Base-by-base conservation (phyloP, 2,329 filamentous ascomycete species). In the Pyrenophora tritici-repentis region DNA sequence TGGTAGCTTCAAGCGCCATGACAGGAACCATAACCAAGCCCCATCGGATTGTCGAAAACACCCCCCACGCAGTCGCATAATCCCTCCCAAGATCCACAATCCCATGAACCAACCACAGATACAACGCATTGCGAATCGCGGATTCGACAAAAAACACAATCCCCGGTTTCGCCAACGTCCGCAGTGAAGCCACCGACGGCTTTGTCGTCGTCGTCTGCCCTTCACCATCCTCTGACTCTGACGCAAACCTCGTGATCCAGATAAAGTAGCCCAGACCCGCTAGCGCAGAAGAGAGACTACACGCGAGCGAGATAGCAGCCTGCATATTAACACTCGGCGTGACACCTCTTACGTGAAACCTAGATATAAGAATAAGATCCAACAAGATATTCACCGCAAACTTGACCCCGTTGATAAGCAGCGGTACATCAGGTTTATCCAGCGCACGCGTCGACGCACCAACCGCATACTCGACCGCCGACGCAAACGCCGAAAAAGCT, bases 41-140 rank as follows among this genome's bases (percentile, higher is more conserved):
- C 87, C 87, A 90, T 12, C 86, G 80, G 35, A 90, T 90, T 0
- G 86, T 90, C 47, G 82, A 87, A 74, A 91, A 91, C 8, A 90
- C 77, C 1, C 86, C 84, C 87, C 86, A 91, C 0, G 87, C 86
- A 0, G 86, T 90, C 0, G 86, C 84, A 66, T 90, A 90, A 6
- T 83, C 79, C 0, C 75, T 71, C 0, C 86, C 86, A 51, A 90
- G 76, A 0, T 80, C 73, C 0, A 90, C 80, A 14, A 91, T 87
- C 4, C 79, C 83, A 44, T 75, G 80, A 0, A 90, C 80, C 0
- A 90, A 76, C 87, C 86, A 90, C 0, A 90, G 79, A 53, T 90
- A 90, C 0, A 91, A 75, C 0, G 84, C 79, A 55, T 90, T 91
- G 6, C 87, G 78, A 3, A 89, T 71, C 0, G 83, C 84, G 0